Conservation (phyloP, 2,329 filamentous ascomycete genomes). For the Microdochium bolleyi region DNA sequence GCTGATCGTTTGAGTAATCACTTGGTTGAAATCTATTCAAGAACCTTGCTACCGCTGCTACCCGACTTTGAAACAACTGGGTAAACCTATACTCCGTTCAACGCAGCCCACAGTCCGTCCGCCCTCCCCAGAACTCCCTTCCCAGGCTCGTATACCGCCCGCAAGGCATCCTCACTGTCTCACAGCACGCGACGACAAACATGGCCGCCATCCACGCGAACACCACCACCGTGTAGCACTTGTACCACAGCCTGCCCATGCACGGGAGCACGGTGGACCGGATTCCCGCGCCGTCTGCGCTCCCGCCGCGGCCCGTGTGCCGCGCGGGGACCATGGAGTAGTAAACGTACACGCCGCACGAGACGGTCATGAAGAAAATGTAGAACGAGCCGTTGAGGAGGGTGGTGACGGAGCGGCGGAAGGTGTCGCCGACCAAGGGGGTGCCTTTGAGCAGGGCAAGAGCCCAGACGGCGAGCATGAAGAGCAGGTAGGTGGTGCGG, state of each 20-base stretch:
- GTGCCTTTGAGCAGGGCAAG: neutral
- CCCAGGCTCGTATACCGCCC: constrained; percentile 10
- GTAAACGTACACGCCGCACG: constrained; percentile 4
- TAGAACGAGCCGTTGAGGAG: constrained; percentile 9
- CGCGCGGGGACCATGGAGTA: constrained; percentile 4
- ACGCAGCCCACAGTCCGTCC: neutral
- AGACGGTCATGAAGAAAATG: constrained; percentile 7
- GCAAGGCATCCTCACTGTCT: constrained; percentile 11
- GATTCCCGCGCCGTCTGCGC: neutral
- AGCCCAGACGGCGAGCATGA: constrained; percentile 1
- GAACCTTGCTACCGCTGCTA: neutral
- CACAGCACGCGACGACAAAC: constrained; percentile 9
- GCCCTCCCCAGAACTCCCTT: neutral
- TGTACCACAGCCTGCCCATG: constrained; percentile 13
- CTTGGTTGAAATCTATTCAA: neutral
- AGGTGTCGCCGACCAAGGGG: neutral
- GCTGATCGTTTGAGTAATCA: neutral
- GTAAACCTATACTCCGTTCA: neutral
- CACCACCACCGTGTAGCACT: constrained; percentile 11
- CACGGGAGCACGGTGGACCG: constrained; percentile 17
- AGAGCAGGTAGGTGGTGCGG: constrained; percentile 5
- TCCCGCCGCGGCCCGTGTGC: constrained; percentile 4
- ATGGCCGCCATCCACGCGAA: constrained; percentile 2
- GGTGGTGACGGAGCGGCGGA: constrained; percentile 1
- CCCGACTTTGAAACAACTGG: neutral